These are phyloP conservation scores for Metarhizium sp. DNA, from an alignment of 2,329 filamentous ascomycete species.

Conservation along the genomic window DNA sequence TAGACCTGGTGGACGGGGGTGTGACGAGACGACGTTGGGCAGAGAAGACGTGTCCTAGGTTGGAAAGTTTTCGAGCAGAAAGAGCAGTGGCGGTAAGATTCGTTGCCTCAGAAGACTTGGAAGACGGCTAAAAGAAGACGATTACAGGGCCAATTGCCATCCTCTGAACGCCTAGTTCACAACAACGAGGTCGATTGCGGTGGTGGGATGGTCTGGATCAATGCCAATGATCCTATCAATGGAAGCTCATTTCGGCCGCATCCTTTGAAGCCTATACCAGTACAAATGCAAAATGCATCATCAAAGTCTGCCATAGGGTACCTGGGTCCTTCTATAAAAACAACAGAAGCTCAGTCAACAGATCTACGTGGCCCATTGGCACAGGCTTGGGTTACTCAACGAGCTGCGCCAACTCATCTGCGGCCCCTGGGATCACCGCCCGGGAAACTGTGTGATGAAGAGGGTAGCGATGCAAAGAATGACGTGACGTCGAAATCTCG, in stretches of 20 bases:
- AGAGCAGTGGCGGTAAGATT: background rate
- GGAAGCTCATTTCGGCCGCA: slow-evolving; percentile 36
- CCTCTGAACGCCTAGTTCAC: background rate
- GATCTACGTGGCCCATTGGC: background rate
- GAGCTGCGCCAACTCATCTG: background rate
- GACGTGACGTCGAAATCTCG: background rate
- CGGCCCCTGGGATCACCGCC: background rate
- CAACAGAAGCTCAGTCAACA: background rate
- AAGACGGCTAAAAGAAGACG: slow-evolving; percentile 12
- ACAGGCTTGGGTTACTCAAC: background rate
- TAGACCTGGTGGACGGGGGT: slow-evolving; percentile 36
- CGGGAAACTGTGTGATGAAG: background rate
- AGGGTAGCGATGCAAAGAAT: background rate
- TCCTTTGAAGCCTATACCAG: slow-evolving; percentile 41
- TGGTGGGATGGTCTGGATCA: slow-evolving; percentile 36
- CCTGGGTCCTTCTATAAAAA: background rate
- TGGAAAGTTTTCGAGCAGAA: background rate
- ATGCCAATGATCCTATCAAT: slow-evolving; percentile 38
- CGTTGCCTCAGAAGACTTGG: background rate
- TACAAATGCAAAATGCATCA: slow-evolving; percentile 30
- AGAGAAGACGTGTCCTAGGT: slow-evolving; percentile 17
- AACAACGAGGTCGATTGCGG: background rate
- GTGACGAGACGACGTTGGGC: slow-evolving; percentile 32
- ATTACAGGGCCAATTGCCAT: background rate
- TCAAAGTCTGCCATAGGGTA: background rate